These are phyloP conservation scores for Crithidia mellificae DNA, from an alignment of 208 protist species.

Conservation along the genomic window DNA sequence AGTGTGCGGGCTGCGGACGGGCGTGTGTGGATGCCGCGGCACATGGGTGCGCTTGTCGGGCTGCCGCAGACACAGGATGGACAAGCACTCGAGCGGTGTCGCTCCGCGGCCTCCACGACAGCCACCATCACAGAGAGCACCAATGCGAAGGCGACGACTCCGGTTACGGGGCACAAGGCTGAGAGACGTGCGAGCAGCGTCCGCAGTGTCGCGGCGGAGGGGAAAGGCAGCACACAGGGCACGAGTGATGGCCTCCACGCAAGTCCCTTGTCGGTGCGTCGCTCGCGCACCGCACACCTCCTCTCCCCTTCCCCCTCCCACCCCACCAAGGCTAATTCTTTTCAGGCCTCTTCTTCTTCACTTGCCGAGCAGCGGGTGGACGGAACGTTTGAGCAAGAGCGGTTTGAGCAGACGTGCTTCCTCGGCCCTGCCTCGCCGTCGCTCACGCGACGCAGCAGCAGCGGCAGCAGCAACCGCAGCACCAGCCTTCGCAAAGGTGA, in stretches of 20 bases:
- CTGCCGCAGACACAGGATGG: neutral
- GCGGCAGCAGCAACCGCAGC: neutral
- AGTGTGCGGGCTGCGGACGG: conserved; percentile 5
- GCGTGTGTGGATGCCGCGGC: conserved; percentile 10
- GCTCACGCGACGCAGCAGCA: conserved; percentile 1
- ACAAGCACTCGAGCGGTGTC: conserved; percentile 10
- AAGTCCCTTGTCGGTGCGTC: neutral
- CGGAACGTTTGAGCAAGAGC: neutral
- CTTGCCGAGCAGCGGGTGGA: neutral
- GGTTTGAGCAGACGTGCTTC: conserved; percentile 5
- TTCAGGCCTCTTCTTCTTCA: neutral
- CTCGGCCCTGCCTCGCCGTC: conserved; percentile 11
- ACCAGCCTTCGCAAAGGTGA: no score
- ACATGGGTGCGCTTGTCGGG: conserved; percentile 9
- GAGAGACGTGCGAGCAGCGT: neutral
- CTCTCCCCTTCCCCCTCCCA: neutral
- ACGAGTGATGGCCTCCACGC: neutral
- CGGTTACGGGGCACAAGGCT: no score
- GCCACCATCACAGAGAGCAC: no score
- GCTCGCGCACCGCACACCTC: neutral
- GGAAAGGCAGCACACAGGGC: neutral
- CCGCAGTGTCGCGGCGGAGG: neutral
- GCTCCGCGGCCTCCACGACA: conserved; percentile 1
- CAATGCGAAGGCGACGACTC: no score
- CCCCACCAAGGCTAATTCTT: neutral